These are phyloP conservation scores for Colletotrichum navitas DNA, from an alignment of 2,329 filamentous ascomycete species.

Conservation along the genomic window DNA sequence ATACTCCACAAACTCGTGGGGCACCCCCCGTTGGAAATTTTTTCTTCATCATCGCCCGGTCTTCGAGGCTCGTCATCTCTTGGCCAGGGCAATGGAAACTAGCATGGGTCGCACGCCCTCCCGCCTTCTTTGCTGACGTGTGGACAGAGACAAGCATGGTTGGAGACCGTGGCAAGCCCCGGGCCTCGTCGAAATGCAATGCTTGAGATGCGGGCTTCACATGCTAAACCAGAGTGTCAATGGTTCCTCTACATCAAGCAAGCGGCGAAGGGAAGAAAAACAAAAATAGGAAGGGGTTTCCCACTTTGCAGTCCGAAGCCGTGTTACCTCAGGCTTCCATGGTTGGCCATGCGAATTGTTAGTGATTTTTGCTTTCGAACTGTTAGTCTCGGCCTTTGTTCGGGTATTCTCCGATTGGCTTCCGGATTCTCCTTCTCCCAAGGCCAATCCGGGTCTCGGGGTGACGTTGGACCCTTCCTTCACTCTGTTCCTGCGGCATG, in stretches of 20 bases:
- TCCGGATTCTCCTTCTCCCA: neutral
- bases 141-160: neutral
- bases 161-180: neutral
- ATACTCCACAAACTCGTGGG: slow-evolving; percentile 38
- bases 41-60: slow-evolving; percentile 14
- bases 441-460: neutral
- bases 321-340: neutral
- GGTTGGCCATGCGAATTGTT: too few species aligned
- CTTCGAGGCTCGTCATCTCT: slow-evolving; percentile 26
- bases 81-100: slow-evolving; percentile 16
- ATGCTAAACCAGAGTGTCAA: neutral
- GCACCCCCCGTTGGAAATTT: slow-evolving; percentile 29
- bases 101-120: slow-evolving; percentile 37
- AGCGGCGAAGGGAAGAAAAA: neutral
- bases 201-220: neutral
- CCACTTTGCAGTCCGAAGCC: too few species aligned
- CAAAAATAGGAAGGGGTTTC: neutral
- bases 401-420: slow-evolving; percentile 33
- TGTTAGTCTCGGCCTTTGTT: slow-evolving; percentile 15
- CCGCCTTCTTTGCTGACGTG: slow-evolving; percentile 13
- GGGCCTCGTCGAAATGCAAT: neutral
- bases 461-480: slow-evolving; percentile 3
- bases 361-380: neutral
- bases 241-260: neutral
- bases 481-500: neutral